A percentile compares a stretch with the other conserved stretches of the same genome.
These are phyloP conservation scores for Sphaerulina musiva DNA, from an alignment of 2,329 filamentous ascomycete species.

Conservation along the genomic window DNA sequence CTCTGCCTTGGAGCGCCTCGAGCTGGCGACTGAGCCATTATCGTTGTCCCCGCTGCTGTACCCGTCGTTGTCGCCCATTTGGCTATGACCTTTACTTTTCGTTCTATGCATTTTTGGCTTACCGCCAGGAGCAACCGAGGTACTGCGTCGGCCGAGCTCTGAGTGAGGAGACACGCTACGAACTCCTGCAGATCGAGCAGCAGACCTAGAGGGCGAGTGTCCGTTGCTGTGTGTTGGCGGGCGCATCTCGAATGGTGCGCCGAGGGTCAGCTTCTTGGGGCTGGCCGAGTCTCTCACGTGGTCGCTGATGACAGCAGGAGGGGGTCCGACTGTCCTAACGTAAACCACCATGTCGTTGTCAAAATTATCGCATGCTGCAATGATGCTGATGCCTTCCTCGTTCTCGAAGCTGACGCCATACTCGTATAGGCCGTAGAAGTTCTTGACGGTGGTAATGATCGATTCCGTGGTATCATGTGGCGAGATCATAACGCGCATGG, in stretches of 20 bases:
- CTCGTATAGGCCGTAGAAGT: constrained; percentile 95
- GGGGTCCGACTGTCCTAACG: constrained; percentile 52
- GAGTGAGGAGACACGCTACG: constrained; percentile 71
- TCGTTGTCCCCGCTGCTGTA: constrained; percentile 86
- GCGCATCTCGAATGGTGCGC: constrained; percentile 59
- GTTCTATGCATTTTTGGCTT: constrained; percentile 51
- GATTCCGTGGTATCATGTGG: constrained; percentile 95
- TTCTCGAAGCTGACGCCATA: constrained; percentile 93
- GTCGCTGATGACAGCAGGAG: constrained; percentile 19
- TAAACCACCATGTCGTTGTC: constrained; percentile 86
- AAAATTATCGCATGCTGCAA: constrained; percentile 95
- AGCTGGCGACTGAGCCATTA: constrained; percentile 62
- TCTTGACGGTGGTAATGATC: constrained; percentile 96
- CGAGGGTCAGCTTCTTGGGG: constrained; percentile 52
- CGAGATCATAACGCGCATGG: constrained; percentile 85
- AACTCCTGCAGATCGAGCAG: constrained; percentile 63
- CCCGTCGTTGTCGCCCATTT: constrained; percentile 56
- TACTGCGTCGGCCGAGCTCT: constrained; percentile 66
- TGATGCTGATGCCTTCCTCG: constrained; percentile 78
- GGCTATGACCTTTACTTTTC: constrained; percentile 48
- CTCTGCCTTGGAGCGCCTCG: constrained; percentile 70
- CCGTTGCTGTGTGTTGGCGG: constrained; percentile 54
- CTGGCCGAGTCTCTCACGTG: constrained; percentile 32
- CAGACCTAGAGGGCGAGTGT: constrained; percentile 59
- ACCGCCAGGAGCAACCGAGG: constrained; percentile 60